Evolutionary conservation across 768 basidiomycete species (phyloP).

Genomic region (Tricholoma sp.): DNA sequence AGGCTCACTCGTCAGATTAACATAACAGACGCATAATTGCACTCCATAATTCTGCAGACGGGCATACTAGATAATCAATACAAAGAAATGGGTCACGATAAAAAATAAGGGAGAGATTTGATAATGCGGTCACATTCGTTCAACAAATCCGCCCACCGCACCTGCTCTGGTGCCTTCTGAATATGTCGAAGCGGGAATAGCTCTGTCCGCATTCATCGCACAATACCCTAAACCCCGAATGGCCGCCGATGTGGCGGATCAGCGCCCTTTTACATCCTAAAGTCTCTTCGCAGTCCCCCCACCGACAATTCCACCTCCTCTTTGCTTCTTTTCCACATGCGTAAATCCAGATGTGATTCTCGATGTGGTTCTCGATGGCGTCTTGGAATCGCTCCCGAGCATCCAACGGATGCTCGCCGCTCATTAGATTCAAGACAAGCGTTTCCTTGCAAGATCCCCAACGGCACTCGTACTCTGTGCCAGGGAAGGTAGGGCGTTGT

Average conservation of each 20-base stretch:
- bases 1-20: slow-evolving; percentile 33
- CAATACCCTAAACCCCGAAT: neutral
- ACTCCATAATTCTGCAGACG: neutral
- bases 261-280: neutral
- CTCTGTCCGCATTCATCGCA: neutral
- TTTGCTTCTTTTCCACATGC: neutral
- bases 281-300: neutral
- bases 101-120: neutral
- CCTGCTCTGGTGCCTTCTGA: neutral
- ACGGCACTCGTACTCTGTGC: neutral
- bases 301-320: neutral
- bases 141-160: neutral
- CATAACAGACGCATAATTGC: neutral
- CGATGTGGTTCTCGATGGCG: neutral
- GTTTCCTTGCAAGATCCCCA: neutral
- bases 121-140: neutral
- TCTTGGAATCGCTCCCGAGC: neutral
- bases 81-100: neutral
- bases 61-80: neutral
- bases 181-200: neutral
- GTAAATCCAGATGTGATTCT: neutral
- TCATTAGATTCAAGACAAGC: neutral
- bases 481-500: neutral
- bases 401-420: neutral
- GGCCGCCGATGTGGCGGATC: neutral